Conservation (phyloP, 495 filamentous ascomycete species). For the Daldinia bambusicola region DNA sequence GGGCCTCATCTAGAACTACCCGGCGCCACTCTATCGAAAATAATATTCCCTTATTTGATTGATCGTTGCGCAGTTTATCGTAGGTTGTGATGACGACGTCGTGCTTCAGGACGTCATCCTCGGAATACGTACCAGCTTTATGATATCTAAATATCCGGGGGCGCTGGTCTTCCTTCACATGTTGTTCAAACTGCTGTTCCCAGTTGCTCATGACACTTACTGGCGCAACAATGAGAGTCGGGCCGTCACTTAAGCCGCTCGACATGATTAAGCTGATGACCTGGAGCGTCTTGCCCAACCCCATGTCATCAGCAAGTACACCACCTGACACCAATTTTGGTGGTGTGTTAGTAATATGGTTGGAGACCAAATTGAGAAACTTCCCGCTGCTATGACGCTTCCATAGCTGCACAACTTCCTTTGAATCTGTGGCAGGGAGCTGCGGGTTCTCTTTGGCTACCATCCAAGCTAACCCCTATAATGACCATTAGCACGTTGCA, state of each 20-base stretch:
- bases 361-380: slow-evolving; percentile 82
- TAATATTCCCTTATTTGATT: slow-evolving; percentile 55
- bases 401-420: slow-evolving; percentile 84
- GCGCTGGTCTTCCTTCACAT: slow-evolving; percentile 68
- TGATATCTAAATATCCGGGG: slow-evolving; percentile 82
- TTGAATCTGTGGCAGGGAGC: slow-evolving; percentile 68
- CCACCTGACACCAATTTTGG: slow-evolving; percentile 81
- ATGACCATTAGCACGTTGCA: slow-evolving; percentile 25
- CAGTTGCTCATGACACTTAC: slow-evolving; percentile 94
- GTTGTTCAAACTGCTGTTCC: slow-evolving; percentile 81
- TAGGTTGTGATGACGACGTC: slow-evolving; percentile 90
- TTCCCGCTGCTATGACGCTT: slow-evolving; percentile 62
- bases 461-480: slow-evolving; percentile 85
- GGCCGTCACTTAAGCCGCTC: slow-evolving; percentile 60
- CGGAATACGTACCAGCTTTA: slow-evolving; percentile 67
- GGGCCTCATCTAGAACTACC: slow-evolving; percentile 88
- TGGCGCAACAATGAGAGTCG: slow-evolving; percentile 84
- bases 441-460: slow-evolving; percentile 75
- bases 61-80: slow-evolving; percentile 64
- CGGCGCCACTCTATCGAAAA: slow-evolving; percentile 80
- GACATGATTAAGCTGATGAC: slow-evolving; percentile 83
- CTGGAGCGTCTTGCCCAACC: slow-evolving; percentile 91
- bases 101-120: slow-evolving; percentile 64
- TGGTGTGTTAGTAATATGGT: slow-evolving; percentile 65
- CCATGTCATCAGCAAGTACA: slow-evolving; percentile 94